A percentile compares a stretch with the other conserved stretches of the same genome.
These are phyloP conservation scores for Zymoseptoria brevis DNA, from an alignment of 2,329 filamentous ascomycete species.

Conservation along the genomic window DNA sequence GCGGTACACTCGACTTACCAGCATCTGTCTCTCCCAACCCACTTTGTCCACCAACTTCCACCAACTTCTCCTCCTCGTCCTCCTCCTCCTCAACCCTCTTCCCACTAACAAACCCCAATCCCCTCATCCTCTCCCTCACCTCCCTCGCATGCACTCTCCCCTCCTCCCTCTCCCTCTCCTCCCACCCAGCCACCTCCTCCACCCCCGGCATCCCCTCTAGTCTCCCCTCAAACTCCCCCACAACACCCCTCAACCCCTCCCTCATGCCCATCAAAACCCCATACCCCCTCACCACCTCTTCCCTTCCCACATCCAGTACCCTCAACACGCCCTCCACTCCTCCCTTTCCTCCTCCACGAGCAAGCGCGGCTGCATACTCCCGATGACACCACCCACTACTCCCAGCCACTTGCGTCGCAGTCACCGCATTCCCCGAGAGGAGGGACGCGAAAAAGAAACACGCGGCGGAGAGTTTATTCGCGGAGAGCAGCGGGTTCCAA, in stretches of 20 bases:
- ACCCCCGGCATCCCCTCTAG: constrained; percentile 6
- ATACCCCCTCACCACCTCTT: constrained; percentile 11
- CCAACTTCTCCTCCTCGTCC: not conserved
- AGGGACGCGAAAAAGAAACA: constrained; percentile 16
- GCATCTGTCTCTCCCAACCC: not conserved
- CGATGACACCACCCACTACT: not conserved
- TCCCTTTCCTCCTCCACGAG: not conserved
- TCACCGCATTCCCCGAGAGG: constrained; percentile 3
- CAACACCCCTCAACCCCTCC: constrained; percentile 3
- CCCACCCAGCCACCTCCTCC: not conserved
- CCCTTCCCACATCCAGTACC: constrained; percentile 5
- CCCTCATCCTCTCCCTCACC: not conserved
- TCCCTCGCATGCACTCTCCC: not conserved
- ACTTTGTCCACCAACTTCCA: not conserved
- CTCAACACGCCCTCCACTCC: not conserved
- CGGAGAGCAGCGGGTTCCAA: constrained; percentile 10
- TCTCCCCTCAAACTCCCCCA: constrained; percentile 7
- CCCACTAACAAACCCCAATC: not conserved
- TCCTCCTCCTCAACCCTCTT: not conserved
- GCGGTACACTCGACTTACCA: not conserved
- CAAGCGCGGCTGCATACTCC: constrained; percentile 1
- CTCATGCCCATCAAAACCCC: constrained; percentile 9
- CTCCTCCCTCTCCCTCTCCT: not conserved
- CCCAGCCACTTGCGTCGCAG: constrained; percentile 4
- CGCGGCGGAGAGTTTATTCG: constrained; percentile 11